Evolutionary conservation across 2,329 filamentous ascomycete genomes (phyloP), one percentile per base, ranked within the genome.

Genomic region (Neonectria neomacrospora): DNA sequence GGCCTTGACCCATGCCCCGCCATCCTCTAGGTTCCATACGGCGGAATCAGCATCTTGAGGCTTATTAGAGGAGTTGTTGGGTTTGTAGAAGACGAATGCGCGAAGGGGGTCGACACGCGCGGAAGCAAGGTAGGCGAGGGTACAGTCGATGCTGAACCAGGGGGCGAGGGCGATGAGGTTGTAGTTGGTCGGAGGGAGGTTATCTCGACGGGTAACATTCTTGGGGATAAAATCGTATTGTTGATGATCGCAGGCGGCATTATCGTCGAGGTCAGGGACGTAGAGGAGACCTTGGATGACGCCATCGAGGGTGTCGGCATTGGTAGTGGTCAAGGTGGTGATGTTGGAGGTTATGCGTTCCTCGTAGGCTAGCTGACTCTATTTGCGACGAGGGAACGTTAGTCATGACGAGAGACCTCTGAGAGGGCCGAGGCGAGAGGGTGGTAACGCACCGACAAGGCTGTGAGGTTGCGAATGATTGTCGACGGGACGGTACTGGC

Each of bases 131-230:
- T 93, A 97, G 47, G 90, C 86, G 58, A 84, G 79, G 12, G 92
- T 91, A 75, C 95, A 99, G 26, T 87, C 81, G 8, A 85, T 80
- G 65, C 85, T 91, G 71, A 93, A 88, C 94, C 95, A 98, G 28
- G 95, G 95, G 23, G 93, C 94, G 56, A 97, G 80, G 28, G 91
- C 94, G 70, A 97, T 87, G 54, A 94, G 82, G 58, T 90, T 88
- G 76, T 92, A 93, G 68, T 91, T 88, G 52, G 85, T 85, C 0
- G 84, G 81, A 0, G 89, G 88, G 1, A 97, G 86, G 72, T 96
- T 85, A n/a, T 79, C 76, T 70, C 87, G 85, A 16, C 90, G 88
- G 12, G 93, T 97, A 58, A 89, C 92, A 76, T 96, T 94, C 39
- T 77, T 71, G 1, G 94, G 92, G 9, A 97, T 84, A 69, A 90